Percentiles rank a stretch among this genome's conserved stretches.
Evolutionary conservation across 495 filamentous ascomycete species (phyloP).

Genomic region (Talaromyces proteolyticus): DNA sequence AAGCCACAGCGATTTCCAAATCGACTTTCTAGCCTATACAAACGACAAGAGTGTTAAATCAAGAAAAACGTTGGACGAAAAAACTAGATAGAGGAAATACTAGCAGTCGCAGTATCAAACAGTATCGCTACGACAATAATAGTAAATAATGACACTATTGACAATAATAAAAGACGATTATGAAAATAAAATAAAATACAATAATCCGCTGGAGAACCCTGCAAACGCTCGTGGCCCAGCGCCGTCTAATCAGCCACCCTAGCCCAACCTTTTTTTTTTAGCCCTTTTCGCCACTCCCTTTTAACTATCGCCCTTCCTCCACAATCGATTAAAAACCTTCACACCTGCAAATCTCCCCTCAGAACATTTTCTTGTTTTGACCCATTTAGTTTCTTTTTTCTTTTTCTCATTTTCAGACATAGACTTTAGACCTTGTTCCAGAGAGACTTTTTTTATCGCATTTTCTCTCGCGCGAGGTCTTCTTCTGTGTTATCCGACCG

Average conservation of each 20-base stretch:
- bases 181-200: not conserved
- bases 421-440: conserved; percentile 10
- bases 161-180: not conserved
- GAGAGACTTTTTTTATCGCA: conserved; percentile 1
- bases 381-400: conserved; percentile 14
- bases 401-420: conserved; percentile 16
- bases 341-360: conserved; percentile 10
- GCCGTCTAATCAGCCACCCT: not conserved
- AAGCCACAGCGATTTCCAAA: no score
- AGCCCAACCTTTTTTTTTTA: not conserved
- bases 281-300: conserved; percentile 15
- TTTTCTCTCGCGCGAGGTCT: not conserved
- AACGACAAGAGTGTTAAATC: no score
- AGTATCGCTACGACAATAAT: not conserved
- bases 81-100: not conserved
- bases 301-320: conserved; percentile 12
- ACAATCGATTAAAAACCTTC: not conserved
- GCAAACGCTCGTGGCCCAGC: not conserved
- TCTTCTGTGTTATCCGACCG: not conserved
- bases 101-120: no score
- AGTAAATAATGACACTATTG: not conserved
- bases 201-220: not conserved
- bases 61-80: no score
- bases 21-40: no score
- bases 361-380: conserved; percentile 15